Evolutionary conservation across 2,329 filamentous ascomycete genomes (phyloP).

Genomic region (Lecanosticta acicola): DNA sequence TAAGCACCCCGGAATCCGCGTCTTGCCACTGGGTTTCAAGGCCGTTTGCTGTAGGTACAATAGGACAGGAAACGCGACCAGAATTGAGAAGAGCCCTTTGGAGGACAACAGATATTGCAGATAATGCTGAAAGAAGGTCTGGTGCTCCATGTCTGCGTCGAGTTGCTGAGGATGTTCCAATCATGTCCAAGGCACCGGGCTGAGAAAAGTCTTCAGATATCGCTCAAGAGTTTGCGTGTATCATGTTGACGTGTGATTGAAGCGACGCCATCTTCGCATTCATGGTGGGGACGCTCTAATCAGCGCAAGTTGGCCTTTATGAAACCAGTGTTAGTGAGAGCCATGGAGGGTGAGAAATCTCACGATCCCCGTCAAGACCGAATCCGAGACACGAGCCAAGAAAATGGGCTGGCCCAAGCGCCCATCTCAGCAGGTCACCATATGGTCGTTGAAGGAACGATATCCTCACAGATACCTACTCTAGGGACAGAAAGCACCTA

Average conservation of each 20-base stretch:
- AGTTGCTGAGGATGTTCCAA: not conserved
- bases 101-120: not conserved
- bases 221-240: no score
- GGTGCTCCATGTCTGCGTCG: not conserved
- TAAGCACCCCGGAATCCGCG: constrained; percentile 1
- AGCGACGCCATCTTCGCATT: no score
- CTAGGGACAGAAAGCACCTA: no score
- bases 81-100: not conserved
- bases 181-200: not conserved
- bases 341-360: no score
- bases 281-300: no score
- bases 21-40: not conserved
- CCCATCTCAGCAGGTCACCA: no score
- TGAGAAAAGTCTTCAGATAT: no score
- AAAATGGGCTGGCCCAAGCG: not conserved
- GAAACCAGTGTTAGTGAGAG: no score
- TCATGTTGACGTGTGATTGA: no score
- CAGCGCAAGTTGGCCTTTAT: no score
- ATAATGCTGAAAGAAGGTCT: not conserved
- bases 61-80: not conserved
- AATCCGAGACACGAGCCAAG: not conserved
- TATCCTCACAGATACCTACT: no score
- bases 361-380: not conserved
- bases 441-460: no score
- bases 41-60: not conserved